These are phyloP conservation scores for Camellia lanceoleosa DNA, from an alignment of 148 eudicot species.

Conservation along the genomic window DNA sequence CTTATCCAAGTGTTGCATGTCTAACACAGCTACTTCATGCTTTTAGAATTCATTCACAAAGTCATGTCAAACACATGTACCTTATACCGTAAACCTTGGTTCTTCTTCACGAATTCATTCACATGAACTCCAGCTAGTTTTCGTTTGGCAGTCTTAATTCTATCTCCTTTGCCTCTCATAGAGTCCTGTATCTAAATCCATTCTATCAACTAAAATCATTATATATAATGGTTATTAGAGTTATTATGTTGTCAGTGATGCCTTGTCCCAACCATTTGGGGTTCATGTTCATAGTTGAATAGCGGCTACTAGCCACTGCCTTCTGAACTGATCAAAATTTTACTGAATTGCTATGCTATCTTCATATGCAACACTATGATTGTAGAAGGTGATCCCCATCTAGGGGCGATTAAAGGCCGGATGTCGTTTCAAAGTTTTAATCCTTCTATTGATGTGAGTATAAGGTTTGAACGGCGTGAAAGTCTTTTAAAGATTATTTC, in stretches of 20 bases:
- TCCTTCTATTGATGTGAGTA: constrained; percentile 91
- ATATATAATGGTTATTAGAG: neutral
- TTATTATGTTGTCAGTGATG: neutral
- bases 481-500: constrained; percentile 2
- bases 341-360: constrained; percentile 1
- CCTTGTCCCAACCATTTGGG: neutral
- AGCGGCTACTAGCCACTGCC: neutral
- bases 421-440: constrained; percentile 91
- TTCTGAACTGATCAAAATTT: neutral
- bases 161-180: neutral
- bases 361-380: constrained; percentile 65
- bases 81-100: no score
- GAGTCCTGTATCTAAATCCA: neutral
- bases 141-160: neutral
- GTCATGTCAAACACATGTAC: no score
- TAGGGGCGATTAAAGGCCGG: constrained; percentile 70
- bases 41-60: no score
- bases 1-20: no score
- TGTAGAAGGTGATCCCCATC: constrained; percentile 92
- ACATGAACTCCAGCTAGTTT: neutral
- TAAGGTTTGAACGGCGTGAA: constrained; percentile 20
- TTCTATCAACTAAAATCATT: neutral
- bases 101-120: neutral
- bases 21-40: no score
- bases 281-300: neutral